phyloP scores from a whole-genome alignment of 1,139 yeast genomes.

The Meyerozyma guilliermondii region DNA sequence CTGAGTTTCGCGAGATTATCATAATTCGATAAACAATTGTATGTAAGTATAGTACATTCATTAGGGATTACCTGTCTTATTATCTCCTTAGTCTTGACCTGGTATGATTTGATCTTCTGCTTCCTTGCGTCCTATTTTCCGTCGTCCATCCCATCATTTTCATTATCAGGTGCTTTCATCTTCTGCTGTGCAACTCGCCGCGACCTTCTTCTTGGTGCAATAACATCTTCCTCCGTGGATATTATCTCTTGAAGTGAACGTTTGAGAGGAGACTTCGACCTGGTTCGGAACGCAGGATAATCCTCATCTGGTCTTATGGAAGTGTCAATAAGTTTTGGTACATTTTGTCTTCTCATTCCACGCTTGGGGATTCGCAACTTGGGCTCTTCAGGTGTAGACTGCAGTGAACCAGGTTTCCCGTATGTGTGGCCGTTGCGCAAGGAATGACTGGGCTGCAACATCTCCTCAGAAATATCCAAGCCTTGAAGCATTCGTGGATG shows the following conservation, averaged over 20 bases:
- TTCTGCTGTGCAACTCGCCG: slow-evolving; percentile 7
- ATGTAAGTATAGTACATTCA: background rate
- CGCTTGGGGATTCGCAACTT: background rate
- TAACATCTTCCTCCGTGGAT: slow-evolving; percentile 16
- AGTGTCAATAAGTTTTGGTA: background rate
- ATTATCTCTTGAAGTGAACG: slow-evolving; percentile 23
- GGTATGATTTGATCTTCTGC: too few relatives aligned
- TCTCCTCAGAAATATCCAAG: background rate
- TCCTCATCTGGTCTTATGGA: slow-evolving; percentile 10
- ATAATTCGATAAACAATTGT: too few relatives aligned
- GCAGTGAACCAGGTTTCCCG: background rate
- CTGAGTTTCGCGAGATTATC: too few relatives aligned
- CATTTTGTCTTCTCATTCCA: background rate
- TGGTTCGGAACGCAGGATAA: slow-evolving; percentile 34
- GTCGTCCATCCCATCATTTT: slow-evolving; percentile 5
- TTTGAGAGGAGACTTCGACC: slow-evolving; percentile 41
- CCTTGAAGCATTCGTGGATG: background rate
- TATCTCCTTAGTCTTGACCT: slow-evolving; percentile 3
- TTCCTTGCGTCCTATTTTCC: too few relatives aligned
- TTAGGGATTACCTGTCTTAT: background rate
- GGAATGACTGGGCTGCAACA: background rate
- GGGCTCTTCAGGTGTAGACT: background rate
- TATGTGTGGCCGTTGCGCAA: background rate
- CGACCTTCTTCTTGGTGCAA: slow-evolving; percentile 10
- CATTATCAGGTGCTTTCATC: background rate